phyloP scores from a whole-genome alignment of 2,329 filamentous ascomycete species.

The Sphaerulina populicola region DNA sequence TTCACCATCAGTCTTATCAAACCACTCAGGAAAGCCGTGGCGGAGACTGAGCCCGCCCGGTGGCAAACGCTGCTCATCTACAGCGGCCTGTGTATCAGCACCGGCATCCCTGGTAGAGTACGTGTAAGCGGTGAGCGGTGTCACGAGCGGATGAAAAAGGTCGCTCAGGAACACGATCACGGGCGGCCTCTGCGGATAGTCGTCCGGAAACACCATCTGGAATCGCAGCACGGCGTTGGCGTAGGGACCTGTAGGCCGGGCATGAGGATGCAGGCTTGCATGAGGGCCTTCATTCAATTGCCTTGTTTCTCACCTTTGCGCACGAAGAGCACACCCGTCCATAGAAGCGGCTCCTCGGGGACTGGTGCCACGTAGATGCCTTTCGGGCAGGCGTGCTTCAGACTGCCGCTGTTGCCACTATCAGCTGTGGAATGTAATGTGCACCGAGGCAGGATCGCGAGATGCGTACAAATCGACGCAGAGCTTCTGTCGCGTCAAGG shows the following conservation, averaged over 20 bases:
- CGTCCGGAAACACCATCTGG: constrained; percentile 74
- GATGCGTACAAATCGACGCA: constrained; percentile 65
- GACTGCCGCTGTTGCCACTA: constrained; percentile 18
- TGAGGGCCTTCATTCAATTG: not conserved
- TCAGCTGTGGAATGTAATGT: not conserved
- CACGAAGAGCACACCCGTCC: constrained; percentile 88
- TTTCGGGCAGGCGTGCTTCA: constrained; percentile 61
- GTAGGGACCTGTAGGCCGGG: constrained; percentile 64
- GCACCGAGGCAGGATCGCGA: not conserved
- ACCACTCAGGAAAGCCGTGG: constrained; percentile 88
- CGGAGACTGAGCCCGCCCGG: constrained; percentile 84
- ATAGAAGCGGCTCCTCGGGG: constrained; percentile 69
- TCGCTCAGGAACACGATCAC: constrained; percentile 83
- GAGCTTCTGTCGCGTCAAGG: constrained; percentile 64
- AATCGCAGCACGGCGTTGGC: constrained; percentile 79
- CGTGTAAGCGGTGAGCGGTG: constrained; percentile 87
- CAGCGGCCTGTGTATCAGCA: constrained; percentile 70
- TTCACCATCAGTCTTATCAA: constrained; percentile 33
- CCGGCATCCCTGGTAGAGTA: constrained; percentile 73
- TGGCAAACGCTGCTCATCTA: constrained; percentile 71
- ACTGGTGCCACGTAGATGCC: constrained; percentile 81
- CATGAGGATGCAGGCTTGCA: constrained; percentile 3
- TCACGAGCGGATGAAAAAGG: constrained; percentile 89
- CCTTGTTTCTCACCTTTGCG: constrained; percentile 58
- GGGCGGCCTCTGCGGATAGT: constrained; percentile 71